phyloP scores from a whole-genome alignment of 805 yeast species.

The Debaryomyces hansenii region DNA sequence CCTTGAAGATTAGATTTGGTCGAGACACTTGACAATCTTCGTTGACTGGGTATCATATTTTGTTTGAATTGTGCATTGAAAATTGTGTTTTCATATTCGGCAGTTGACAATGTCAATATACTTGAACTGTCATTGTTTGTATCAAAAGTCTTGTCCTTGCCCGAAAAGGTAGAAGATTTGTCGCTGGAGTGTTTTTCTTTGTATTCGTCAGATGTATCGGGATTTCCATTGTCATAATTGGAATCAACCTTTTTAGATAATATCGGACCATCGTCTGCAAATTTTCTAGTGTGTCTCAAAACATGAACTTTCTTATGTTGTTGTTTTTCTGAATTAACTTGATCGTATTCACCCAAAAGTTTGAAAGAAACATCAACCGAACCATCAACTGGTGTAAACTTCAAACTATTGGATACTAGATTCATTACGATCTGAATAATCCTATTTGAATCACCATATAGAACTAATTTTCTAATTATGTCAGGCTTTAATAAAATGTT shows the following conservation, averaged over 20 bases:
- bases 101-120: slow-evolving; percentile 34
- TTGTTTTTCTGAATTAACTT: slow-evolving; percentile 36
- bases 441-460: slow-evolving; percentile 87
- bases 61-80: slow-evolving; percentile 37
- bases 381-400: slow-evolving; percentile 91
- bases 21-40: too few species aligned
- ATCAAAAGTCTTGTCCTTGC: background rate
- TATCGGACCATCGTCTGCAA: background rate
- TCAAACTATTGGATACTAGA: slow-evolving; percentile 83
- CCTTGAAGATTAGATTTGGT: too few species aligned
- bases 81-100: slow-evolving; percentile 37
- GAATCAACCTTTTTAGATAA: background rate
- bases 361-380: slow-evolving; percentile 64
- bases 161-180: background rate
- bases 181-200: background rate
- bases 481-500: slow-evolving; percentile 65
- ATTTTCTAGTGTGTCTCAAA: slow-evolving; percentile 1
- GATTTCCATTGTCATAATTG: background rate
- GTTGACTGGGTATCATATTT: too few species aligned
- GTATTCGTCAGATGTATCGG: background rate
- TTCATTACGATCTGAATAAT: slow-evolving; percentile 92
- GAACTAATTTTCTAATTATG: slow-evolving; percentile 56
- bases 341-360: slow-evolving; percentile 72
- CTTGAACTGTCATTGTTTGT: slow-evolving; percentile 23
- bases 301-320: slow-evolving; percentile 50